These are phyloP conservation scores for Pythium guiyangense DNA, from an alignment of 352 stramenopile genomes.

Conservation along the genomic window DNA sequence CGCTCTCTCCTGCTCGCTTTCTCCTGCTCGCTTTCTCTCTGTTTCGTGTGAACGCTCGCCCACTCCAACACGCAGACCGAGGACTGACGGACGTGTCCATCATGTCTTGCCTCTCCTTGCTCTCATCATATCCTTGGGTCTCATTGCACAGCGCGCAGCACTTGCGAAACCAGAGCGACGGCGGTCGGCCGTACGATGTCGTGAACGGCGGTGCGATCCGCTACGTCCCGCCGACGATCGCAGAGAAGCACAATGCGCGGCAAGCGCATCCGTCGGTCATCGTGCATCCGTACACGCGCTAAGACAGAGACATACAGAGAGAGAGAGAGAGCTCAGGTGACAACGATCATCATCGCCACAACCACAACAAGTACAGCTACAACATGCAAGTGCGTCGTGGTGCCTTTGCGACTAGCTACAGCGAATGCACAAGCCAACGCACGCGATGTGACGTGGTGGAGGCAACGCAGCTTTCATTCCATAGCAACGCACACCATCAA, in stretches of 20 bases:
- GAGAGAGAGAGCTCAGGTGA: neutral
- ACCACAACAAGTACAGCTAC: too few relatives aligned
- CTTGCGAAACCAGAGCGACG: conserved; percentile 66
- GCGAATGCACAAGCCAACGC: too few relatives aligned
- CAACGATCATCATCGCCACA: too few relatives aligned
- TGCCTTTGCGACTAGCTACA: too few relatives aligned
- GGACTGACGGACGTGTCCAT: too few relatives aligned
- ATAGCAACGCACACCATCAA: too few relatives aligned
- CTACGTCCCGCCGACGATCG: conserved; percentile 58
- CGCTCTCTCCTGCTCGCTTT: neutral
- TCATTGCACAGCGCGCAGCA: conserved; percentile 57
- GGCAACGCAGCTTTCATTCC: too few relatives aligned
- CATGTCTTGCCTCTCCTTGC: neutral
- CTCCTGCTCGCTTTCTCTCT: neutral
- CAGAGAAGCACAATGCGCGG: conserved; percentile 57
- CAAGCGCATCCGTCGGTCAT: conserved; percentile 65
- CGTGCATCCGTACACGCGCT: conserved; percentile 60
- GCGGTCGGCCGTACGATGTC: conserved; percentile 57
- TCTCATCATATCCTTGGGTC: too few relatives aligned
- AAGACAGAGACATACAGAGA: too few relatives aligned
- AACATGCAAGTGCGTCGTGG: too few relatives aligned
- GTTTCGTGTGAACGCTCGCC: too few relatives aligned
- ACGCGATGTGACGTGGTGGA: too few relatives aligned
- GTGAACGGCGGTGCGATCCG: conserved; percentile 51
- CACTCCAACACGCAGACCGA: neutral